Conservation (phyloP, 768 basidiomycete species). For the Leccinum uliginosum region DNA sequence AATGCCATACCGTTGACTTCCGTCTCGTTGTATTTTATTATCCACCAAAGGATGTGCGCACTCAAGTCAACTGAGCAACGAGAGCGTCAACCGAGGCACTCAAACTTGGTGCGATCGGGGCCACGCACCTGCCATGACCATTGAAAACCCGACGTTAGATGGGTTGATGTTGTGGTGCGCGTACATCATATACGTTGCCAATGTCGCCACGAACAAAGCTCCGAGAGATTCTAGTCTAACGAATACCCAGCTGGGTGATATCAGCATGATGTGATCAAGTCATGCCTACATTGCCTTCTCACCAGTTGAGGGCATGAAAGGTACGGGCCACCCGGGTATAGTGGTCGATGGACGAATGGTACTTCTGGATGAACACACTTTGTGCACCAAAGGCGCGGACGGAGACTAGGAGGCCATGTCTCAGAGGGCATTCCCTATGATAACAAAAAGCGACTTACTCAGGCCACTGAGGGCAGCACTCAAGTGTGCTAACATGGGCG, state of each 20-base stretch:
- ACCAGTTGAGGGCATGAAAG: conserved; percentile 30
- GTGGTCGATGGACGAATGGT: conserved; percentile 32
- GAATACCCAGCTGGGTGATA: conserved; percentile 27
- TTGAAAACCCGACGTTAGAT: conserved; percentile 16
- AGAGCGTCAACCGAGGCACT: neutral
- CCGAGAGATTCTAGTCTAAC: conserved; percentile 40
- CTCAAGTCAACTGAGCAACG: neutral
- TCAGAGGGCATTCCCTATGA: neutral
- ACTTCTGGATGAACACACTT: conserved; percentile 23
- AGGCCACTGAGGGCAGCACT: conserved; percentile 13
- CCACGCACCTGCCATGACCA: conserved; percentile 10
- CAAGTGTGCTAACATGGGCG: conserved; percentile 14
- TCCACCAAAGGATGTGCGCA: conserved; percentile 18
- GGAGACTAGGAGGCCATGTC: conserved; percentile 21
- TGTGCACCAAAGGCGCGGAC: conserved; percentile 40
- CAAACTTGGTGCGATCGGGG: neutral
- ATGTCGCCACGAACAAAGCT: conserved; percentile 33
- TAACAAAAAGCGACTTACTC: conserved; percentile 4
- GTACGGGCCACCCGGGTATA: conserved; percentile 24
- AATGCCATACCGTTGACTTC: conserved; percentile 8
- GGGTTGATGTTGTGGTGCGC: conserved; percentile 7
- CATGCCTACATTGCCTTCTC: neutral
- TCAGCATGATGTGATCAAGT: neutral
- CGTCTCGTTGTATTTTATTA: conserved; percentile 18
- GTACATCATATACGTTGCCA: conserved; percentile 35